Percentiles rank a stretch among this genome's conserved stretches.
Conservation (phyloP, 2,329 filamentous ascomycete genomes). For the Gaeumannomyces tritici region DNA sequence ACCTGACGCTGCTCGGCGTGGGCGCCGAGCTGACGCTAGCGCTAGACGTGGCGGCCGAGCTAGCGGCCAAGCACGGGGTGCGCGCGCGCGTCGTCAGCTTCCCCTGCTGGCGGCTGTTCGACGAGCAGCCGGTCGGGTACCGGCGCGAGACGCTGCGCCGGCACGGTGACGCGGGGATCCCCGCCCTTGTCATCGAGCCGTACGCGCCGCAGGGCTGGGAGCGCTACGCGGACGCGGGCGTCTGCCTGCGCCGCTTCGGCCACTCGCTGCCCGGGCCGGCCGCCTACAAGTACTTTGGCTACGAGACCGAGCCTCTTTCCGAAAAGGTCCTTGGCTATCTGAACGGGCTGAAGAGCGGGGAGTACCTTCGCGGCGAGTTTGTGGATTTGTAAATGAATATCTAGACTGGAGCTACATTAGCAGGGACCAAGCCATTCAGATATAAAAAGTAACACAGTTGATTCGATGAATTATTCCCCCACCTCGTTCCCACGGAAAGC, state of each 20-base stretch:
- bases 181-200: slow-evolving; percentile 38
- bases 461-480: neutral
- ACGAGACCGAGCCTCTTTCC: slow-evolving; percentile 29
- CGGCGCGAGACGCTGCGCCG: slow-evolving; percentile 26
- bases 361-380: slow-evolving; percentile 21
- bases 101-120: slow-evolving; percentile 26
- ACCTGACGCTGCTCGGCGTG: slow-evolving; percentile 27
- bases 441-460: no score
- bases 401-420: no score
- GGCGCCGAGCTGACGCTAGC: slow-evolving; percentile 30
- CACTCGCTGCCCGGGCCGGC: slow-evolving; percentile 38
- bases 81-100: slow-evolving; percentile 24
- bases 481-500: no score
- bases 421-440: no score
- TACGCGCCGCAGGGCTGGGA: slow-evolving; percentile 45
- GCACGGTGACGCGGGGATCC: slow-evolving; percentile 16
- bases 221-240: slow-evolving; percentile 41
- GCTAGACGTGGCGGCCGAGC: slow-evolving; percentile 26
- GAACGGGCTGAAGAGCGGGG: slow-evolving; percentile 19
- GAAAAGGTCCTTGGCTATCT: slow-evolving; percentile 10
- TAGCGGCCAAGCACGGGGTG: slow-evolving; percentile 20
- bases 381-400: slow-evolving; percentile 7
- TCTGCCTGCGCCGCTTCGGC: slow-evolving; percentile 37
- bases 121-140: slow-evolving; percentile 22
- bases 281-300: slow-evolving; percentile 44